Evolutionary conservation across 2,329 filamentous ascomycete species (phyloP).

Genomic region (Cercospora sojina): DNA sequence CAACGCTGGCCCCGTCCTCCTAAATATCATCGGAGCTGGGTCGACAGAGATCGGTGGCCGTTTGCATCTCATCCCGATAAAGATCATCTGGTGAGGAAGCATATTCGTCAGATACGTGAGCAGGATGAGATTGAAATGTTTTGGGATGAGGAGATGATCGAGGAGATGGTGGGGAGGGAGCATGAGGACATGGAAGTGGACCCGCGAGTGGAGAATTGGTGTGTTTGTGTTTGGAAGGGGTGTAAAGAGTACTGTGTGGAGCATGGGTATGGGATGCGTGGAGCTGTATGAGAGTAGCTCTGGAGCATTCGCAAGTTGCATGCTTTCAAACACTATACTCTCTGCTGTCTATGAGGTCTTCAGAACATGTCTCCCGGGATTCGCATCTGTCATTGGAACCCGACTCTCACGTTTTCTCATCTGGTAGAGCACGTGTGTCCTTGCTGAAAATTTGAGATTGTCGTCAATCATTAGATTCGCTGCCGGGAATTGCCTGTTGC

Average conservation of each 20-base stretch:
- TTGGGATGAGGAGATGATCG: background rate
- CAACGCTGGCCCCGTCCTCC: conserved; percentile 1
- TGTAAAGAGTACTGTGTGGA: background rate
- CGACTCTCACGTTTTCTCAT: too few relatives aligned
- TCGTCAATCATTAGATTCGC: too few relatives aligned
- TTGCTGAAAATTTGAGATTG: background rate
- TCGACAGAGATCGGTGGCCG: background rate
- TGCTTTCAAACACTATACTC: background rate
- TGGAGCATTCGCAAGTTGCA: background rate
- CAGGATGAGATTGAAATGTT: background rate
- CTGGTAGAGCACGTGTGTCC: too few relatives aligned
- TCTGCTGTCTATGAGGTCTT: background rate
- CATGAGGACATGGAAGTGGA: background rate
- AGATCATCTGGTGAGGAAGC: background rate
- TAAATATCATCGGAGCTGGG: background rate
- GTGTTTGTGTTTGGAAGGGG: background rate
- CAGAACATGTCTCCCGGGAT: background rate
- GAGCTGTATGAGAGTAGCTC: background rate
- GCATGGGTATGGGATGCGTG: background rate
- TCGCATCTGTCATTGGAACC: background rate
- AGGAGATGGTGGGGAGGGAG: background rate
- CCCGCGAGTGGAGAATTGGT: background rate
- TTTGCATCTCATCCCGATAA: background rate
- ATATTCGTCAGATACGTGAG: background rate
- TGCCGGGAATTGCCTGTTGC: too few relatives aligned